Conservation (phyloP, 2,329 filamentous ascomycete species). For the Fusarium sp. region DNA sequence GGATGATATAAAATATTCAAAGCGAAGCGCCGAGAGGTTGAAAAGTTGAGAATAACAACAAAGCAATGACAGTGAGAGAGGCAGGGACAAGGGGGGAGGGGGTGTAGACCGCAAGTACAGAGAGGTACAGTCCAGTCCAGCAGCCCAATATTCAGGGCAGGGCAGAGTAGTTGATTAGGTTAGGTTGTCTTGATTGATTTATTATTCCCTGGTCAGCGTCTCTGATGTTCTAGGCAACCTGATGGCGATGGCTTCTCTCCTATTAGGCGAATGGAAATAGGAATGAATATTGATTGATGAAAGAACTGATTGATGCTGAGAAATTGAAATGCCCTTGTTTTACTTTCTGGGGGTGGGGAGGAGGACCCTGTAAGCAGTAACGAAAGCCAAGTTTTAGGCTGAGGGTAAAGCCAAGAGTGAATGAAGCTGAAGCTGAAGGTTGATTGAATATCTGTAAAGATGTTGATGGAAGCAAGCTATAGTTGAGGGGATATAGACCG, state of each 20-base stretch:
- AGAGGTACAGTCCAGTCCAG: not conserved
- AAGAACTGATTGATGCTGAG: slow-evolving; percentile 16
- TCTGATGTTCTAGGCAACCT: slow-evolving; percentile 14
- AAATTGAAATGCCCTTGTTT: slow-evolving; percentile 21
- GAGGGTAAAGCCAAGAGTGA: not conserved
- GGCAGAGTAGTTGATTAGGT: not conserved
- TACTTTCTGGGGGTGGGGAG: not conserved
- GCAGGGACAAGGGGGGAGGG: slow-evolving; percentile 12
- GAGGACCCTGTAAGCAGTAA: not conserved
- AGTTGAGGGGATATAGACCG: slow-evolving; percentile 12
- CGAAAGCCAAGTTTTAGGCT: not conserved
- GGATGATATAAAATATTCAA: slow-evolving; percentile 9
- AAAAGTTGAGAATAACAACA: slow-evolving; percentile 6
- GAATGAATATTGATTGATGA: slow-evolving; percentile 1
- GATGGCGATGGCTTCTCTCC: not conserved
- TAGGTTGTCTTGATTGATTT: not conserved
- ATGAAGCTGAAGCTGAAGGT: not conserved
- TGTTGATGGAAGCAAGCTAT: not conserved
- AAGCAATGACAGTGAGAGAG: slow-evolving; percentile 22
- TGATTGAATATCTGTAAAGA: not conserved
- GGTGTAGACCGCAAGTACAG: slow-evolving; percentile 6
- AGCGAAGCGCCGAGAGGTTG: not conserved
- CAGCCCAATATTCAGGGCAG: not conserved
- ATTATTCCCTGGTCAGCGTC: slow-evolving; percentile 5
- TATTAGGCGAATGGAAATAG: not conserved